Base-by-base conservation (phyloP, 352 stramenopile genomes). In the Phytophthora ohioensis region DNA sequence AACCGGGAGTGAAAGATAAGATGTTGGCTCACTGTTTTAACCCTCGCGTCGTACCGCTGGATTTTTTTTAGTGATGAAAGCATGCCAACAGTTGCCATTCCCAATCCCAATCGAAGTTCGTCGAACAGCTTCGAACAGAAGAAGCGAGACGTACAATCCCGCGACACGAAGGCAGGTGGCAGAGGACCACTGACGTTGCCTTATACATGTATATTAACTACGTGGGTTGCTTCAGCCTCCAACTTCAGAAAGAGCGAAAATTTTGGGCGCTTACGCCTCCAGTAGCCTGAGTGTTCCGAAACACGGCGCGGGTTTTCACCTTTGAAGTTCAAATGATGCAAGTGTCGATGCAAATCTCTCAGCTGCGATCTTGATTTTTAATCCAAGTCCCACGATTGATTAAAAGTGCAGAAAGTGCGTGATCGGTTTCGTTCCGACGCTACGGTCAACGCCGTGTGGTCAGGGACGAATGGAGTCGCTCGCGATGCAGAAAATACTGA, bases 91-190 rank as follows among this genome's bases (percentile, higher is more conserved):
- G 53, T 39, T 49, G 51, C 35, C 17, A n/a, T 34, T 31, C 12
- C n/a, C 45, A 46, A 47, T 48, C 8, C 11, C 34, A 17, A 42
- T 12, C 52, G 63, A 70, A 64, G 63, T 57, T 43, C 34, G 53
- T 17, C 52, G 62, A 69, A 69, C 43, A 31, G 53, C 36, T 58
- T 70, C 63, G 63, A 70, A 65, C 63, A 59, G 45, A 70, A 54
- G 54, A 41, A 69, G 43, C 53, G 13, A 11, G 34, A 12, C 15
- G 5, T 32, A 57, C 43, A 54, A 64, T 64, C 54, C 8, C 41
- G 31, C 51, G 60, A 61, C 41, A 55, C 9, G 41, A 42, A 47
- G 41, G 47, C 41, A 49, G 38, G 58, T 66, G 46, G 48, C 11
- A 56, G 38, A 48, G 53, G 30, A 49, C 31, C n/a, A 62, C 8